Evolutionary conservation across 164 flowering plant species (phyloP).

Genomic region (Piper longum): DNA sequence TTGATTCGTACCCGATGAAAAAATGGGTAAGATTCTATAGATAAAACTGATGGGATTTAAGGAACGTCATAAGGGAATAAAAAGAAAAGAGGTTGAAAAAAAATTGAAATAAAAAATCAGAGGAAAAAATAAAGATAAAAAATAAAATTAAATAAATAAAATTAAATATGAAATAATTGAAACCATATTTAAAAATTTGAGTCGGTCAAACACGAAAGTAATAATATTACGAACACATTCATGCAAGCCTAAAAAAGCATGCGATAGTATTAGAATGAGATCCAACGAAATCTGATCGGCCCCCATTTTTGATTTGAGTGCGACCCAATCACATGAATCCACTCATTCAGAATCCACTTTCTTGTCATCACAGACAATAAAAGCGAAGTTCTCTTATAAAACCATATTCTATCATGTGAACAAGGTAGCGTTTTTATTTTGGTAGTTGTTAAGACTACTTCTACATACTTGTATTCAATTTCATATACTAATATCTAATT

Average conservation of each 20-base stretch:
- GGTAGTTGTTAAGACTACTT: background rate
- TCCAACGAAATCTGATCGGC: slow-evolving; percentile 61
- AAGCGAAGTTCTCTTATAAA: background rate
- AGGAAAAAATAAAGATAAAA: no score
- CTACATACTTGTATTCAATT: background rate
- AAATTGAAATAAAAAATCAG: no score
- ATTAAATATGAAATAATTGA: no score
- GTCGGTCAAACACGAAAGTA: background rate
- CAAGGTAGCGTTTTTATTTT: background rate
- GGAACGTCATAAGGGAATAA: no score
- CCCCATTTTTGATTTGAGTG: slow-evolving; percentile 19
- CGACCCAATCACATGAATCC: slow-evolving; percentile 8
- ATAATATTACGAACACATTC: slow-evolving; percentile 22
- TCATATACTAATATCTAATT: no score
- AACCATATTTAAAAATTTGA: no score
- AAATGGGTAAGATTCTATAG: no score
- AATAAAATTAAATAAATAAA: no score
- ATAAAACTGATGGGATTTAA: no score
- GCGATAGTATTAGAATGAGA: slow-evolving; percentile 37
- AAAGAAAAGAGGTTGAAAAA: no score
- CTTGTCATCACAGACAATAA: background rate
- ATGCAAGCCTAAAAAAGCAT: slow-evolving; percentile 18
- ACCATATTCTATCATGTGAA: background rate
- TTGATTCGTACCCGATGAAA: no score
- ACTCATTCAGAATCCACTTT: slow-evolving; percentile 7